These are phyloP conservation scores for Geotrichum australiense DNA, from an alignment of 1,139 yeast species.

Conservation along the genomic window DNA sequence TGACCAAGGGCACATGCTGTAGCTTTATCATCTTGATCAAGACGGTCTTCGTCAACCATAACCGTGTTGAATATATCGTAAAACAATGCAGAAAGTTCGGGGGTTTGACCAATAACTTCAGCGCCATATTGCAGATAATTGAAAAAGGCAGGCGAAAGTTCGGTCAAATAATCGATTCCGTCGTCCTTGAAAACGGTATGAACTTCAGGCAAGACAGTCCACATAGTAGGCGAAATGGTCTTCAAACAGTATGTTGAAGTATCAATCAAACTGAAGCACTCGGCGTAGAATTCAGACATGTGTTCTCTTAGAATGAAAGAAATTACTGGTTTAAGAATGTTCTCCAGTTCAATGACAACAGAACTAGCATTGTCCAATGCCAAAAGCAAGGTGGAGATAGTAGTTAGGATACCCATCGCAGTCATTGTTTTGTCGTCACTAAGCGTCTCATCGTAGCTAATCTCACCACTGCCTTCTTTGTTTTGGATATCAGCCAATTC, in stretches of 20 bases:
- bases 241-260: slow-evolving; percentile 74
- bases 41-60: slow-evolving; percentile 32
- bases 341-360: slow-evolving; percentile 61
- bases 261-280: slow-evolving; percentile 77
- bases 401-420: slow-evolving; percentile 78
- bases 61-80: slow-evolving; percentile 35
- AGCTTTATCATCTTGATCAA: slow-evolving; percentile 46
- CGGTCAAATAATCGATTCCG: slow-evolving; percentile 63
- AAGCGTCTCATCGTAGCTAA: slow-evolving; percentile 39
- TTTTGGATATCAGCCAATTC: slow-evolving; percentile 51
- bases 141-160: slow-evolving; percentile 65
- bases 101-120: slow-evolving; percentile 38
- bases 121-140: slow-evolving; percentile 73
- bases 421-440: slow-evolving; percentile 77
- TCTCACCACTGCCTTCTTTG: slow-evolving; percentile 26
- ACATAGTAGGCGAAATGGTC: slow-evolving; percentile 63
- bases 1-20: slow-evolving; percentile 51
- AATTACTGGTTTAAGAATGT: slow-evolving; percentile 66
- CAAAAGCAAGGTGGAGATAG: slow-evolving; percentile 78
- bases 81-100: slow-evolving; percentile 28
- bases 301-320: slow-evolving; percentile 56
- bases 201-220: slow-evolving; percentile 61
- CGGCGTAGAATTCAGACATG: slow-evolving; percentile 74
- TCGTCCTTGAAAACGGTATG: slow-evolving; percentile 47
- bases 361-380: slow-evolving; percentile 79